phyloP scores from a whole-genome alignment of 2,329 filamentous ascomycete genomes.

The Beauveria sp. region DNA sequence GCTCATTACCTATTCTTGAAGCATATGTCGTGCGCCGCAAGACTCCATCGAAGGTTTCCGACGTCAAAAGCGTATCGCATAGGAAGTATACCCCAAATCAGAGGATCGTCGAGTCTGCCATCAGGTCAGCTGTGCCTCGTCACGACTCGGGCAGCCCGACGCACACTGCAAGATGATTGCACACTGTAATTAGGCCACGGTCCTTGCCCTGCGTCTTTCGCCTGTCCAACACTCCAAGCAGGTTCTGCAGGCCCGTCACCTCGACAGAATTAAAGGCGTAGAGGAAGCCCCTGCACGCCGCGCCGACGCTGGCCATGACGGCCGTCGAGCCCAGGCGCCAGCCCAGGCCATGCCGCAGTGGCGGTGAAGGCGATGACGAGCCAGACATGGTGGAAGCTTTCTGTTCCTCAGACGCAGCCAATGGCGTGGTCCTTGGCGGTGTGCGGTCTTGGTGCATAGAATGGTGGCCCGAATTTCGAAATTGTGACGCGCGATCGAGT shows the following conservation, averaged over 20 bases:
- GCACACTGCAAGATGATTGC: conserved; percentile 36
- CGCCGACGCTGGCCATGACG: conserved; percentile 65
- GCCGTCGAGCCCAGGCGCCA: conserved; percentile 69
- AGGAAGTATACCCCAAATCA: conserved; percentile 88
- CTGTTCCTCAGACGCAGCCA: conserved; percentile 7
- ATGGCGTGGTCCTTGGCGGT: conserved; percentile 4
- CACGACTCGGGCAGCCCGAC: conserved; percentile 5
- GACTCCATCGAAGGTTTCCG: conserved; percentile 73
- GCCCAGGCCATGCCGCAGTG: conserved; percentile 47
- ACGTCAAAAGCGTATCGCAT: conserved; percentile 63
- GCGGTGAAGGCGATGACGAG: conserved; percentile 14
- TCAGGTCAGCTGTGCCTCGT: conserved; percentile 12
- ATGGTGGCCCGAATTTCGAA: background rate
- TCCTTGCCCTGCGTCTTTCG: conserved; percentile 58
- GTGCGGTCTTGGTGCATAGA: background rate
- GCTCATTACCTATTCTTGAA: conserved; percentile 68
- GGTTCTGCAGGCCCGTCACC: conserved; percentile 66
- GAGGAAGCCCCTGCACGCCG: conserved; percentile 67
- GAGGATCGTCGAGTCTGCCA: conserved; percentile 81
- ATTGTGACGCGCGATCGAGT: background rate
- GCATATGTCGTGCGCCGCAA: conserved; percentile 93
- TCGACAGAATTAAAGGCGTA: conserved; percentile 68
- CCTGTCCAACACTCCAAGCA: conserved; percentile 68
- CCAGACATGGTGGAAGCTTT: conserved; percentile 14
- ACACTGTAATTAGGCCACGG: conserved; percentile 71